Base-by-base conservation (phyloP, 208 protist species). In the Crithidia acanthocephali region DNA sequence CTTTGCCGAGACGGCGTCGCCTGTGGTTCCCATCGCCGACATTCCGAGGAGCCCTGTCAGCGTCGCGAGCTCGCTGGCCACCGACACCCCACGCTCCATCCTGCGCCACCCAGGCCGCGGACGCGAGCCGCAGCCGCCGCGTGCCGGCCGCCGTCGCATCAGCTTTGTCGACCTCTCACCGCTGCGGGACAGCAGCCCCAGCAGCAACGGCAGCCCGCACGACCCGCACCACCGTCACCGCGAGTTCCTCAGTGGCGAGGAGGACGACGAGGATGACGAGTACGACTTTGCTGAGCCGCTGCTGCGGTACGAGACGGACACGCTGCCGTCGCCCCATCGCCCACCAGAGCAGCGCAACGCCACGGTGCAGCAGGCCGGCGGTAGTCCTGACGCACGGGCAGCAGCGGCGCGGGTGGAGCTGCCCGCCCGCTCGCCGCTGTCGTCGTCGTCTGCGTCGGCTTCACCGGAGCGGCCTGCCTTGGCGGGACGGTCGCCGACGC, bases 31-130 rank as follows among this genome's bases (percentile, higher is more conserved):
- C 16, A 27, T 61, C 10, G 33, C 63, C 1, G 15, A 25, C n/a
- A 25, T 57, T 7, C 63, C 69, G 15, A 35, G 18, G 7, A 80
- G 71, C 40, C 69, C 76, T 5, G 65, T 51, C 22, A 85, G 80
- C 45, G 40, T 66, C 18, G 63, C 57, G 20, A 74, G 68, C 64
- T 74, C 70, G 42, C 56, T 57, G 25, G 75, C 57, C 6, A 61
- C 66, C 23, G 68, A 85, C 52, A 81, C 80, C 2, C 80, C 80
- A n/a, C 69, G 77, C 28, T 78, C 73, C 44, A 83, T 82, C 48
- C 58, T 80, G 25, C 68, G 76, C 42, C 77, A 69, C 15, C 62
- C 69, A 15, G 65, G 73, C 52, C 15, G 62, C 8, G 32, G 32
- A 30, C 42, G 62, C 28, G 28, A 58, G 20, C 27, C 35, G 50